These are phyloP conservation scores for Pseudogymnoascus destructans DNA, from an alignment of 2,329 filamentous ascomycete genomes.

Conservation along the genomic window DNA sequence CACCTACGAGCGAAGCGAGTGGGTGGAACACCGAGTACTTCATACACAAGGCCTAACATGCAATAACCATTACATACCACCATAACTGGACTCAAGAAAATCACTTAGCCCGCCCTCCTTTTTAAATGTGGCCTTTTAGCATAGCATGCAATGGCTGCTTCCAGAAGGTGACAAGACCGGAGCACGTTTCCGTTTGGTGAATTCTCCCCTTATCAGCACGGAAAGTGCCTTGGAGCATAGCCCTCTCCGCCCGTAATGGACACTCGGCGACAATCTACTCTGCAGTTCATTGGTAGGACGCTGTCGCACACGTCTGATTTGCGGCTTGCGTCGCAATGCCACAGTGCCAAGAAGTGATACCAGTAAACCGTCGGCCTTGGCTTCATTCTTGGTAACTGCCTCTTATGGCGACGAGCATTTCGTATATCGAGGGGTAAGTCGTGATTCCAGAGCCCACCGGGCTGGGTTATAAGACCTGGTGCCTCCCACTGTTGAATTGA, in stretches of 20 bases:
- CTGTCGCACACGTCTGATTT: background rate
- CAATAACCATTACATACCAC: background rate
- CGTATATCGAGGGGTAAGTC: background rate
- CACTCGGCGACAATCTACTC: background rate
- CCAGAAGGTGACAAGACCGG: constrained; percentile 4
- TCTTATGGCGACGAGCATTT: background rate
- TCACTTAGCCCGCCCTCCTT: too few species aligned
- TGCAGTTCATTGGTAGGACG: background rate
- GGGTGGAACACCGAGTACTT: too few species aligned
- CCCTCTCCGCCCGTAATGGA: background rate
- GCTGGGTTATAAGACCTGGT: background rate
- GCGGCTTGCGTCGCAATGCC: constrained; percentile 6
- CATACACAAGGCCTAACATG: background rate
- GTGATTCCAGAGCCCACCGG: background rate
- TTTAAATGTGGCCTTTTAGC: background rate
- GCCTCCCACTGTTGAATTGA: background rate
- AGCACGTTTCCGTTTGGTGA: background rate
- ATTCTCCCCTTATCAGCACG: background rate
- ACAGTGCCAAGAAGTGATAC: background rate
- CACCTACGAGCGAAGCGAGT: too few species aligned
- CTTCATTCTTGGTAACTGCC: background rate
- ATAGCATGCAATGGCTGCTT: background rate
- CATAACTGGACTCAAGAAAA: background rate
- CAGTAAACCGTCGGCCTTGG: background rate
- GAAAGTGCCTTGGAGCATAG: background rate